Conservation (phyloP, 2,329 filamentous ascomycete species). For the Phaeosphaeriaceae sp. region DNA sequence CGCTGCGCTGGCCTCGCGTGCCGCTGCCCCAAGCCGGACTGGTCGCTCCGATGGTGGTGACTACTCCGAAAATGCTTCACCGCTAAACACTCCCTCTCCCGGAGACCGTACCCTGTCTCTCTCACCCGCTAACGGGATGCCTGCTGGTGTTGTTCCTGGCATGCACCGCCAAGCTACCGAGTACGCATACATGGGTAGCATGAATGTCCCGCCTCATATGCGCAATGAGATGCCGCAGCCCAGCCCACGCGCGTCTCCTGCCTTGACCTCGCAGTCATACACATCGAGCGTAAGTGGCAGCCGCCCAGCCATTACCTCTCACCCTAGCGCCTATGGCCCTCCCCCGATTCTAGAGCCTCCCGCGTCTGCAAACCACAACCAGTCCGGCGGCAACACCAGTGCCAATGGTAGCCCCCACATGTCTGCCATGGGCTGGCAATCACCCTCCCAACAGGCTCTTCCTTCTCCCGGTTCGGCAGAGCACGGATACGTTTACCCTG, state of each 20-base stretch:
- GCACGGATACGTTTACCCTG: slow-evolving; percentile 79
- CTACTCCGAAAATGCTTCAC: slow-evolving; percentile 74
- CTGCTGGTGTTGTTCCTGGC: slow-evolving; percentile 64
- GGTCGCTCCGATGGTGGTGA: slow-evolving; percentile 73
- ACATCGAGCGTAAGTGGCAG: slow-evolving; percentile 59
- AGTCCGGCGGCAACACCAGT: slow-evolving; percentile 64
- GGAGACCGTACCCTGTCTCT: slow-evolving; percentile 79
- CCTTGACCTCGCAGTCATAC: slow-evolving; percentile 68
- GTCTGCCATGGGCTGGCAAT: slow-evolving; percentile 81
- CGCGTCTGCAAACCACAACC: slow-evolving; percentile 76
- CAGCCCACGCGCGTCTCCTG: slow-evolving; percentile 70
- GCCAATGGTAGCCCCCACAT: slow-evolving; percentile 88
- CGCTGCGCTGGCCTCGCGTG: slow-evolving; percentile 73
- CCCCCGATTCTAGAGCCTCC: slow-evolving; percentile 84
- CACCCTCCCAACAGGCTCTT: slow-evolving; percentile 75
- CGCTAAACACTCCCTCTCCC: slow-evolving; percentile 81
- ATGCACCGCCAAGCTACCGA: slow-evolving; percentile 73
- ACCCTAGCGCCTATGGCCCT: slow-evolving; percentile 82
- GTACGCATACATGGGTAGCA: slow-evolving; percentile 78
- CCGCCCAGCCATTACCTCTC: slow-evolving; percentile 75
- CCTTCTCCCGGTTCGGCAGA: slow-evolving; percentile 74
- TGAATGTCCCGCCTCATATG: slow-evolving; percentile 81
- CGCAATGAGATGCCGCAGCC: slow-evolving; percentile 74
- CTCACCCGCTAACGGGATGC: slow-evolving; percentile 78
- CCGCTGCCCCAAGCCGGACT: slow-evolving; percentile 54